phyloP scores from a whole-genome alignment of 2,329 filamentous ascomycete species.

The Zymoseptoria ardabiliae region DNA sequence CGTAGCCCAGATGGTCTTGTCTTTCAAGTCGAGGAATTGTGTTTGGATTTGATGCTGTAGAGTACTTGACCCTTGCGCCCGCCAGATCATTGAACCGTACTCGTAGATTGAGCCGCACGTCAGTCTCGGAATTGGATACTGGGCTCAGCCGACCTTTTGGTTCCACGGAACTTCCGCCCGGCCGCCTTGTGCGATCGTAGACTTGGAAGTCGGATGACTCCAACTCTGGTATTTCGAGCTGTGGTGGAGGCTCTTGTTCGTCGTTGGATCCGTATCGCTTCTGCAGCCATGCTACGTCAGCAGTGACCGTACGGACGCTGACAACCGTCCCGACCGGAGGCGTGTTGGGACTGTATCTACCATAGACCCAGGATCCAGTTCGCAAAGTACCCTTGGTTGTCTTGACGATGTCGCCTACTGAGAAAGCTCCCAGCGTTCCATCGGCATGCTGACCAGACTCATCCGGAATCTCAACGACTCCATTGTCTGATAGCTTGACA shows the following conservation, averaged over 20 bases:
- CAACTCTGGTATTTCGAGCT: constrained; percentile 32
- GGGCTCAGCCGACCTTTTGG: constrained; percentile 11
- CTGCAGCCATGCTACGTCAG: constrained; percentile 48
- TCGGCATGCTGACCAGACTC: constrained; percentile 32
- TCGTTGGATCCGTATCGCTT: constrained; percentile 26
- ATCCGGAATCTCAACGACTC: constrained; percentile 46
- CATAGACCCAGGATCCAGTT: constrained; percentile 47
- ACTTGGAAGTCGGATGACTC: constrained; percentile 36
- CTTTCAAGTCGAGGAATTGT: constrained; percentile 40
- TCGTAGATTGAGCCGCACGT: constrained; percentile 24
- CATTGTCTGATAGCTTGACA: constrained; percentile 46
- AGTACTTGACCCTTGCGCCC: constrained; percentile 47
- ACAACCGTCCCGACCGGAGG: constrained; percentile 47
- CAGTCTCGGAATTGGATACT: constrained; percentile 29
- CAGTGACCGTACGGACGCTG: constrained; percentile 38
- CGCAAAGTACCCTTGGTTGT: constrained; percentile 47
- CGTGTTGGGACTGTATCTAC: constrained; percentile 44
- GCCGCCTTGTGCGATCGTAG: constrained; percentile 35
- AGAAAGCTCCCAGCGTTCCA: constrained; percentile 26
- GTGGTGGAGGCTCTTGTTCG: constrained; percentile 19
- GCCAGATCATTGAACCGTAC: constrained; percentile 50
- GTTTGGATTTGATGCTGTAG: constrained; percentile 32
- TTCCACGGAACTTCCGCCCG: constrained; percentile 1
- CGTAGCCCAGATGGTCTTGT: constrained; percentile 46
- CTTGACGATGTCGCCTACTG: constrained; percentile 43